phyloP scores from a whole-genome alignment of 176 grass and related monocot genomes.

The Saccharum officinarum region DNA sequence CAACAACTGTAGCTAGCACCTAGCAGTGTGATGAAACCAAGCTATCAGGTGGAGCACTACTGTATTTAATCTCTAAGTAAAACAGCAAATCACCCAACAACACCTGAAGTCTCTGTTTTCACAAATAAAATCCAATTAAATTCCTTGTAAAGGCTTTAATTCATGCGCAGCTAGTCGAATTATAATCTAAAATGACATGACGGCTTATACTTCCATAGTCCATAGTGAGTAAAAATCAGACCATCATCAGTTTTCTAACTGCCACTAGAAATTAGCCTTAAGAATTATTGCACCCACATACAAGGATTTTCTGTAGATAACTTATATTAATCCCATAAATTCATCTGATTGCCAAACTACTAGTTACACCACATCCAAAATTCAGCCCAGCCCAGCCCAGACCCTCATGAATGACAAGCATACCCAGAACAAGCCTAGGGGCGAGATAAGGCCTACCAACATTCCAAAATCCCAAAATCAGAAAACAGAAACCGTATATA shows the following conservation, averaged over 20 bases:
- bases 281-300: background rate
- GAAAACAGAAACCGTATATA: slow-evolving; percentile 19
- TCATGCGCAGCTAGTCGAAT: background rate
- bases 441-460: background rate
- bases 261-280: slow-evolving; percentile 1
- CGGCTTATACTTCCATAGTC: background rate
- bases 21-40: slow-evolving; percentile 11
- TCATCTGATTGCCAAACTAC: background rate
- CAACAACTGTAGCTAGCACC: background rate
- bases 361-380: background rate
- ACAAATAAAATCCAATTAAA: background rate
- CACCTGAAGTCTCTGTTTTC: background rate
- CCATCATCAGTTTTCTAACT: too few relatives aligned
- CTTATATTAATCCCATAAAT: background rate
- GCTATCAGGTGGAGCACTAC: background rate
- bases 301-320: background rate
- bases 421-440: background rate
- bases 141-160: background rate
- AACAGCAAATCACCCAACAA: background rate
- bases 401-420: background rate
- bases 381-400: background rate
- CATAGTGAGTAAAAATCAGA: too few relatives aligned
- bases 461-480: slow-evolving; percentile 8
- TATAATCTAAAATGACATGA: slow-evolving; percentile 10
- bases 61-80: background rate